phyloP scores from a whole-genome alignment of 1,284 basidiomycete genomes.

The Gymnopus androsaceus region DNA sequence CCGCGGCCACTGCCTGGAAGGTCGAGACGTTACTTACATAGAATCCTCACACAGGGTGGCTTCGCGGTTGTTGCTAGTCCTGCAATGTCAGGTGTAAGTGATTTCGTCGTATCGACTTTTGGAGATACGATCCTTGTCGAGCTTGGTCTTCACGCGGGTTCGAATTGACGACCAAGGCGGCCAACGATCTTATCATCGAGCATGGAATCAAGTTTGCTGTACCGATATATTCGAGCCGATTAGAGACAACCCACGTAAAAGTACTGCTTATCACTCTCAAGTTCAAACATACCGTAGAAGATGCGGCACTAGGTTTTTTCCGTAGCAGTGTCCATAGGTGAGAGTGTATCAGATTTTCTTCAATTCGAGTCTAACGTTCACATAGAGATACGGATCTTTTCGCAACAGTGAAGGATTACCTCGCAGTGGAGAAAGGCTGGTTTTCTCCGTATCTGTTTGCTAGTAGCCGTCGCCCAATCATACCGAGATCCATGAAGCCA shows the following conservation, averaged over 20 bases:
- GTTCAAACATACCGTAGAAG: conserved; percentile 59
- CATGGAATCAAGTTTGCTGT: conserved; percentile 50
- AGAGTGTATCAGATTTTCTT: conserved; percentile 21
- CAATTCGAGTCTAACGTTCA: not conserved
- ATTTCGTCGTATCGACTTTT: conserved; percentile 49
- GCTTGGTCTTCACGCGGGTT: conserved; percentile 57
- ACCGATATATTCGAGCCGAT: conserved; percentile 50
- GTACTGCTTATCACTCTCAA: conserved; percentile 59
- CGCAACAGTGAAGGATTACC: conserved; percentile 62
- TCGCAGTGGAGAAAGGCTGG: conserved; percentile 67
- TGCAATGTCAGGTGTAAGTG: conserved; percentile 56
- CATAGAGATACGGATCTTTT: conserved; percentile 55
- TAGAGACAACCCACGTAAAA: conserved; percentile 63
- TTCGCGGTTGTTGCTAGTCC: conserved; percentile 58
- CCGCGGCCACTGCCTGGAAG: not conserved
- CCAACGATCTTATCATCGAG: conserved; percentile 57
- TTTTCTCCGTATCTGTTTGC: conserved; percentile 69
- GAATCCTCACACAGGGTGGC: conserved; percentile 45
- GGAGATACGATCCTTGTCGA: conserved; percentile 61
- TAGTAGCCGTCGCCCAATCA: conserved; percentile 57
- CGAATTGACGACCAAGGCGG: conserved; percentile 48
- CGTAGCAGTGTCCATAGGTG: conserved; percentile 59
- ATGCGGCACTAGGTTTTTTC: conserved; percentile 63
- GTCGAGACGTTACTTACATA: not conserved
- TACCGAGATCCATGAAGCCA: conserved; percentile 62